Base-by-base conservation (phyloP, 139 green algal species). In the Spirogloea muscicola region DNA sequence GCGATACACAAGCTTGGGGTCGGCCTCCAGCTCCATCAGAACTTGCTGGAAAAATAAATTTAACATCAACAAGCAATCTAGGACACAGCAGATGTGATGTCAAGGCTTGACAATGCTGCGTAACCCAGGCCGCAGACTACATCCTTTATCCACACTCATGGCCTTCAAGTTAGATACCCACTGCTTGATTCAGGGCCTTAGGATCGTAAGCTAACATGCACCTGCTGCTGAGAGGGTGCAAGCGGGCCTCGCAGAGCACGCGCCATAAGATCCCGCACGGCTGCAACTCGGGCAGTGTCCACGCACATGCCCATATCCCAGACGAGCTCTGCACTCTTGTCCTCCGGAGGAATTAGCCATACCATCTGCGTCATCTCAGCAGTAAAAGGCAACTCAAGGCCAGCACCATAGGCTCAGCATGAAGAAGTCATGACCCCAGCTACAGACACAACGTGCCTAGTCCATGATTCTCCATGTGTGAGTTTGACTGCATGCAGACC, bases 281-380 rank as follows among this genome's bases (percentile, higher is more conserved):
- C 65, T 2, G 65, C 65, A 21, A 38, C 75, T 44, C 78, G 60
- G 3, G 27, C 34, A 16, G 27, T 61, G 29, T 84, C 60, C 13
- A 82, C 84, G 21, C 85, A 84, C 51, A 89, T 64, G 55, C 67
- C 77, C 33, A 52, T 75, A 74, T 91, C 87, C 87, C 87, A 91
- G 16, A 87, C 16, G 21, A 90, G 74, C n/a, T 75, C 69, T n/a
- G n/a, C n/a, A n/a, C n/a, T n/a, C 9, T 69, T 48, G 16, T 69
- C 48, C 3, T 81, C 55, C 29, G 85, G 62, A 5, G 78, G 79
- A 39, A 81, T 69, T 3, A 88, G 41, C 87, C 87, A 91, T 40
- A 74, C 49, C 10, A 89, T 60, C 79, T 90, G 48, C 7, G 18
- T 25, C 16, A 73, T 7, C 9, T 63, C 25, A 31, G 10, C 10